Evolutionary conservation across 169 alveolate species (phyloP).

Genomic region (Eimeria maxima): DNA sequence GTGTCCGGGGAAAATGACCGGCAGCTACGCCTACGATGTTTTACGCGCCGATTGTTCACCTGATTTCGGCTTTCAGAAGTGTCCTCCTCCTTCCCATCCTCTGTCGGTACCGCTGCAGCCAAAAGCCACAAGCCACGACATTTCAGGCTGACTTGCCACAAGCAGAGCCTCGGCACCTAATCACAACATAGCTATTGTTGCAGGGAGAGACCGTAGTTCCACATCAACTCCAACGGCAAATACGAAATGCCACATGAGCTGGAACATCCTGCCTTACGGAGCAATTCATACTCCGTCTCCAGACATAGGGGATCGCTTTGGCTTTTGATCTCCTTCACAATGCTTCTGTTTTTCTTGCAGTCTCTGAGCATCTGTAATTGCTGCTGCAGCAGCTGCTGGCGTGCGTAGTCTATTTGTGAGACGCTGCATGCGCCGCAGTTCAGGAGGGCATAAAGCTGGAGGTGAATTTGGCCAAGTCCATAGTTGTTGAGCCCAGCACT

Average conservation of each 20-base stretch:
- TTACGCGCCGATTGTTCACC: background rate
- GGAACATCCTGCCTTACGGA: conserved; percentile 22
- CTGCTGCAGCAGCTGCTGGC: conserved; percentile 73
- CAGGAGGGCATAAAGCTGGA: conserved; percentile 82
- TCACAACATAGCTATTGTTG: background rate
- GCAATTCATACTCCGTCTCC: background rate
- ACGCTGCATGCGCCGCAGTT: conserved; percentile 80
- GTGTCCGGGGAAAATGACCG: background rate
- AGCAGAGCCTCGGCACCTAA: background rate
- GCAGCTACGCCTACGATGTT: background rate
- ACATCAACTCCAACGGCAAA: background rate
- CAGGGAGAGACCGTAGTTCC: background rate
- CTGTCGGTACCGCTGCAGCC: conserved; percentile 5
- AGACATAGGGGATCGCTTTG: conserved; percentile 63
- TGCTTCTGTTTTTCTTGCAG: conserved; percentile 19
- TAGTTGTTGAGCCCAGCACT: conserved; percentile 77
- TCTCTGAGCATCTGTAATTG: conserved; percentile 42
- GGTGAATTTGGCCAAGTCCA: conserved; percentile 78
- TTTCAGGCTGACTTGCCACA: background rate
- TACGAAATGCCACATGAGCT: background rate
- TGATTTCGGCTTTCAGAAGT: background rate
- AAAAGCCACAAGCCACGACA: background rate
- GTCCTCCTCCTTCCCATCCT: background rate
- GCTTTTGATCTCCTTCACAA: conserved; percentile 6
- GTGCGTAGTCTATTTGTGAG: conserved; percentile 69